Conservation (phyloP, 208 protist species). For the Angomonas deanei region DNA sequence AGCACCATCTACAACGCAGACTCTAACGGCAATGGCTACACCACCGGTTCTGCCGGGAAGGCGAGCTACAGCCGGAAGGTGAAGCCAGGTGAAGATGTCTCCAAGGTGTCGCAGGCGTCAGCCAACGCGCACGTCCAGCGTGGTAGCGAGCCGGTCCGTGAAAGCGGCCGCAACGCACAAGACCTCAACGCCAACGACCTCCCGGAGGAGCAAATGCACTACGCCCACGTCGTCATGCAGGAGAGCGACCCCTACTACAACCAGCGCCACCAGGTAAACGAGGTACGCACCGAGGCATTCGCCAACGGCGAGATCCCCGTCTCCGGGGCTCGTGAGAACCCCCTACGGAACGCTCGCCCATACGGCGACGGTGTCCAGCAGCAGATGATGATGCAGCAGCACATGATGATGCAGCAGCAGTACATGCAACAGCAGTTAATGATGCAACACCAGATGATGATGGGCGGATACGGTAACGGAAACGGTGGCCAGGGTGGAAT, state of each 20-base stretch:
- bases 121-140: neutral
- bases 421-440: neutral
- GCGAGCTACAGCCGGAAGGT: neutral
- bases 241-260: neutral
- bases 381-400: neutral
- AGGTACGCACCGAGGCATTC: neutral
- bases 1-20: too few relatives aligned
- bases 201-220: neutral
- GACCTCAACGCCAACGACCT: neutral
- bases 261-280: neutral
- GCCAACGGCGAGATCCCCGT: neutral
- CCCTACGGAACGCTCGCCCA: neutral
- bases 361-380: neutral
- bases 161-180: neutral
- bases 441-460: neutral
- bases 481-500: too few relatives aligned
- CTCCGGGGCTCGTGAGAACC: neutral
- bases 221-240: neutral
- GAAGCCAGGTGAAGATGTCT: neutral
- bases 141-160: neutral
- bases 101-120: too few relatives aligned
- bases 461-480: too few relatives aligned
- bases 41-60: neutral
- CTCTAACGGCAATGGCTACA: neutral
- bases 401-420: conserved; percentile 3